Base-by-base conservation (phyloP, 192 early-diverging fungal species). In the Coemansia nantahalensis region DNA sequence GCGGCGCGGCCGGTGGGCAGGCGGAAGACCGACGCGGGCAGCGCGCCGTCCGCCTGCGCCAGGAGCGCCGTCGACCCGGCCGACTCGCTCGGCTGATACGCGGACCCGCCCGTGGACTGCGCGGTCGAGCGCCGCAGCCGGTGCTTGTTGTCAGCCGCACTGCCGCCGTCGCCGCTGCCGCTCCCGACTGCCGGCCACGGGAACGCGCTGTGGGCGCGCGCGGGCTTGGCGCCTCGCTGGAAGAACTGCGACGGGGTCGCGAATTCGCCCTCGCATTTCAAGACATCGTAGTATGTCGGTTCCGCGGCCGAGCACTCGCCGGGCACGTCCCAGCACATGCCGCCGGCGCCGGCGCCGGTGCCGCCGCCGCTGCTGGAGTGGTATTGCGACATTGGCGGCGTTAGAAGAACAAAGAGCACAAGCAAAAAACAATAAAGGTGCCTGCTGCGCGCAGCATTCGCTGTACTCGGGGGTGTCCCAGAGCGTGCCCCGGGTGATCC, bases 221-320 rank as follows among this genome's bases (percentile, higher is more conserved):
- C 59, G 0, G 70, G 51, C 48, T 67, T 66, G 31, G 67, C 37
- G 11, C 51, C 41, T 8, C 51, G 54, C 34, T 33, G 18, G 30
- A 74, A 67, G 23, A 74, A 74, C 41, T 17, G 26, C 2, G 64
- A 67, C 4, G 70, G 59, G 3, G 51, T 45, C 12, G 70, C 38
- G 30, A 74, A 74, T 4, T 66, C 59, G 38, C 59, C 63, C 14
- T 48, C 23, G 35, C 70, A 74, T 34, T 74, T 74, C 18, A 74
- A 51, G 7, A 74, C 70, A 15, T 74, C 70, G 28, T 67, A 74
- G 70, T 74, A 74, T 6, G 70, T 73, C 7, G 69, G 56, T 37
- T 48, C 54, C 11, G n/a, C n/a, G n/a, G n/a, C n/a, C n/a, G n/a
- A n/a, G n/a, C n/a, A n/a, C n/a, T n/a, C n/a, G n/a, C n/a, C n/a